Conservation (phyloP, 2,329 filamentous ascomycete genomes). For the Epichloe sylvatica region DNA sequence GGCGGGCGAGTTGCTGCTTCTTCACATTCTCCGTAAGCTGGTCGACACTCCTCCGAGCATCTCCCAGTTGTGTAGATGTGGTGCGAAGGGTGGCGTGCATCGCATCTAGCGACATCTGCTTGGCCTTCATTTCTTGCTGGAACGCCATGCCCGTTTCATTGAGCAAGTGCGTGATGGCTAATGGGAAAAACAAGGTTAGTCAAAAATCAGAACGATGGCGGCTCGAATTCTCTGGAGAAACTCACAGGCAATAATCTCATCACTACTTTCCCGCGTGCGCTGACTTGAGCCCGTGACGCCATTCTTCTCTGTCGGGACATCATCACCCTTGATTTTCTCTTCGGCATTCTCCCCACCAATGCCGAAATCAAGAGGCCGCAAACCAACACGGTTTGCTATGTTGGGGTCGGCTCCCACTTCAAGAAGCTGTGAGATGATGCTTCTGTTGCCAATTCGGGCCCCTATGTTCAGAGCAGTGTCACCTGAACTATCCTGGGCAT, state of each 20-base stretch:
- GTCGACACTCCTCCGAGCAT: conserved; percentile 62
- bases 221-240: conserved; percentile 10
- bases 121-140: conserved; percentile 64
- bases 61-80: conserved; percentile 63
- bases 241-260: conserved; percentile 69
- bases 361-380: conserved; percentile 87
- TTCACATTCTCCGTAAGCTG: conserved; percentile 50
- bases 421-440: conserved; percentile 90
- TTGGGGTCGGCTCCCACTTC: conserved; percentile 91
- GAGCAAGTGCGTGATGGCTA: conserved; percentile 71
- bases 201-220: neutral
- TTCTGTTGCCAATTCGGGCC: conserved; percentile 80
- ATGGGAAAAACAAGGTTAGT: neutral
- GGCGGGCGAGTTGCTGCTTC: conserved; percentile 50
- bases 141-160: conserved; percentile 67
- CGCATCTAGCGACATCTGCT: conserved; percentile 70
- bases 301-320: conserved; percentile 29
- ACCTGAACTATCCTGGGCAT: conserved; percentile 82
- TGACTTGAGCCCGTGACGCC: conserved; percentile 32
- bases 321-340: conserved; percentile 29
- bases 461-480: conserved; percentile 93
- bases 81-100: conserved; percentile 71
- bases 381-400: conserved; percentile 77
- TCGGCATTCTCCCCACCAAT: conserved; percentile 55
- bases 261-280: conserved; percentile 56